Evolutionary conservation across 306 rosid genomes (phyloP).

Genomic region (Rosa persica): DNA sequence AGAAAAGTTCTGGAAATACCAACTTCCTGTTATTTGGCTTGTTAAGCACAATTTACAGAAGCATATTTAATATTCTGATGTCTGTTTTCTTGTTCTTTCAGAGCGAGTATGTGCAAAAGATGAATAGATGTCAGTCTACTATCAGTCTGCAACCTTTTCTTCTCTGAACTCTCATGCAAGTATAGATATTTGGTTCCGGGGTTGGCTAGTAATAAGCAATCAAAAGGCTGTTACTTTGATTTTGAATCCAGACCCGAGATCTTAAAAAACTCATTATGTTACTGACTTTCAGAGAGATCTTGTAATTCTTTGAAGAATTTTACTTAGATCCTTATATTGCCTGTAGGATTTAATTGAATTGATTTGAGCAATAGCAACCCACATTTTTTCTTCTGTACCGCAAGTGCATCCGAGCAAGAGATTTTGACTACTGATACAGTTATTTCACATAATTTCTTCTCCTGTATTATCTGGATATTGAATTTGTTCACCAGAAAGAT

Average conservation of each 20-base stretch:
- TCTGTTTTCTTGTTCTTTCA: constrained; percentile 30
- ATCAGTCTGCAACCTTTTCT: constrained; percentile 18
- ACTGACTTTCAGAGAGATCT: constrained; percentile 27
- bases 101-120: constrained; percentile 85
- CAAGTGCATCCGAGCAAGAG: constrained; percentile 30
- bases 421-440: constrained; percentile 4
- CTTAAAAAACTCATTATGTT: constrained; percentile 22
- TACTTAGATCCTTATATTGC: constrained; percentile 34
- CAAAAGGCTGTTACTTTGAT: constrained; percentile 15
- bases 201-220: constrained; percentile 24
- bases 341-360: constrained; percentile 2
- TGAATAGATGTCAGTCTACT: constrained; percentile 32
- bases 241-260: constrained; percentile 23
- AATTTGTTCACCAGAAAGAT: neutral
- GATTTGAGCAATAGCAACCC: constrained; percentile 16
- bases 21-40: neutral
- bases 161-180: neutral
- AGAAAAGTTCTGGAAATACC: neutral
- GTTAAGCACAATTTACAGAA: neutral
- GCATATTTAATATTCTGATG: neutral
- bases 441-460: neutral
- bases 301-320: constrained; percentile 19
- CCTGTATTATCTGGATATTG: neutral
- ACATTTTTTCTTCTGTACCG: constrained; percentile 26
- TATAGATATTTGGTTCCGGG: neutral